These are phyloP conservation scores for Chrysoporthe deuterocubensis DNA, from an alignment of 2,329 filamentous ascomycete genomes.

Conservation along the genomic window DNA sequence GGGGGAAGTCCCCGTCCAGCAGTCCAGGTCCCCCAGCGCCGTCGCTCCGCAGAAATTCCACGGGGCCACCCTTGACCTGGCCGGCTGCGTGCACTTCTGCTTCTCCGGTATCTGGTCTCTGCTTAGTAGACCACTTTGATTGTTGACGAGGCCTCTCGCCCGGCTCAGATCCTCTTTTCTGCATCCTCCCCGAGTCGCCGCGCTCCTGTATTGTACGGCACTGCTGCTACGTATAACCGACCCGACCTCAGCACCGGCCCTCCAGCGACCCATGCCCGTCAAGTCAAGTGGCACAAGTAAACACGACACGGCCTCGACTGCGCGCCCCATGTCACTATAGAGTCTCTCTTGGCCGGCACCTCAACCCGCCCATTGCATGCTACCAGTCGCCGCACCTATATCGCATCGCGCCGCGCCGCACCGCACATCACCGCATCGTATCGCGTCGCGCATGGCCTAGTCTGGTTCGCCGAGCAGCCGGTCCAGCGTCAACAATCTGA, in stretches of 20 bases:
- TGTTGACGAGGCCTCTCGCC: background rate
- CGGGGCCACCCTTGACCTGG: background rate
- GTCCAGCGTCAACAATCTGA: background rate
- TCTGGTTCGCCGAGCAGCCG: background rate
- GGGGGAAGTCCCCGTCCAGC: background rate
- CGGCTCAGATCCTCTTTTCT: background rate
- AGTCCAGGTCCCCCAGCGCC: background rate
- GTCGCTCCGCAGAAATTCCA: conserved; percentile 4
- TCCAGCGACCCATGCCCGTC: background rate
- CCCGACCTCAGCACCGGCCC: background rate
- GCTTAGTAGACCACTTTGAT: background rate
- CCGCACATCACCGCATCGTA: background rate
- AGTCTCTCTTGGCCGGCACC: background rate
- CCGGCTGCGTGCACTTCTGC: background rate
- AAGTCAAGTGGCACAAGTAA: background rate
- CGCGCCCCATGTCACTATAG: conserved; percentile 1
- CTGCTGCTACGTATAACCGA: background rate
- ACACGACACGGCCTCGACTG: background rate
- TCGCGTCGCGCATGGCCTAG: background rate
- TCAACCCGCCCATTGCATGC: background rate
- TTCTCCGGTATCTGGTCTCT: background rate
- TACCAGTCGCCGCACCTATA: background rate
- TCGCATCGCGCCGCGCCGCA: background rate
- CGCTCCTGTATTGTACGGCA: background rate
- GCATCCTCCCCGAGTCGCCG: background rate